phyloP scores from a whole-genome alignment of 352 stramenopile genomes.

The Phytophthora citricola region DNA sequence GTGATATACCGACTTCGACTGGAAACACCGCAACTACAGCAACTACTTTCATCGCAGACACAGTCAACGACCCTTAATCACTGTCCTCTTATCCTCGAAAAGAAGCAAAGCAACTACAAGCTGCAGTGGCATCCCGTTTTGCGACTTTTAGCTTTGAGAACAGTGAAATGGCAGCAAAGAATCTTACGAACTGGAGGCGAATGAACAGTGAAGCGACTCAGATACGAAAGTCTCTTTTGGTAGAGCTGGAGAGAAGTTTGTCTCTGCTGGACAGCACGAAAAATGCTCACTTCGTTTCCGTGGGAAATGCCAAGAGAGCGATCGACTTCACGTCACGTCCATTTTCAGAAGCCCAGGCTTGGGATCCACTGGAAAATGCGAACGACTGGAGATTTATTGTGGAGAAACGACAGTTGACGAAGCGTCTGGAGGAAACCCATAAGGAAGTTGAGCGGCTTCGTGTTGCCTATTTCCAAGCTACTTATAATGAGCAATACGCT shows the following conservation, averaged over 20 bases:
- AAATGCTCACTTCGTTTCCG: constrained; percentile 27
- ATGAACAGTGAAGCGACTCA: constrained; percentile 49
- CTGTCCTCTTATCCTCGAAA: constrained; percentile 26
- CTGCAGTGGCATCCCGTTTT: constrained; percentile 20
- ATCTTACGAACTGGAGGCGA: constrained; percentile 48
- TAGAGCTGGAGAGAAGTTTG: constrained; percentile 37
- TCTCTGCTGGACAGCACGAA: constrained; percentile 29
- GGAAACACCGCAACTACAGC: constrained; percentile 48
- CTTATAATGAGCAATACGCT: constrained; percentile 62
- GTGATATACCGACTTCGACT: constrained; percentile 59
- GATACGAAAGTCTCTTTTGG: constrained; percentile 38
- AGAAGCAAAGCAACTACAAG: constrained; percentile 21
- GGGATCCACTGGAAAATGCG: constrained; percentile 83
- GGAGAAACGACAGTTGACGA: constrained; percentile 61
- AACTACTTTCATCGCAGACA: constrained; percentile 39
- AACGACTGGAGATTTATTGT: constrained; percentile 80
- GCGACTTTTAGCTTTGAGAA: constrained; percentile 34
- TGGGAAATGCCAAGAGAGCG: constrained; percentile 48
- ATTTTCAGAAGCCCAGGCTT: constrained; percentile 73
- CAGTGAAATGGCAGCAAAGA: constrained; percentile 23
- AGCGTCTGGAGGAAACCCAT: constrained; percentile 42
- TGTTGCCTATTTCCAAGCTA: constrained; percentile 66
- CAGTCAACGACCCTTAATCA: not conserved
- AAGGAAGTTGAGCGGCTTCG: constrained; percentile 53
- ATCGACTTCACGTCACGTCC: constrained; percentile 60